phyloP scores from a whole-genome alignment of 257 asterid species.

The Lithospermum erythrorhizon region DNA sequence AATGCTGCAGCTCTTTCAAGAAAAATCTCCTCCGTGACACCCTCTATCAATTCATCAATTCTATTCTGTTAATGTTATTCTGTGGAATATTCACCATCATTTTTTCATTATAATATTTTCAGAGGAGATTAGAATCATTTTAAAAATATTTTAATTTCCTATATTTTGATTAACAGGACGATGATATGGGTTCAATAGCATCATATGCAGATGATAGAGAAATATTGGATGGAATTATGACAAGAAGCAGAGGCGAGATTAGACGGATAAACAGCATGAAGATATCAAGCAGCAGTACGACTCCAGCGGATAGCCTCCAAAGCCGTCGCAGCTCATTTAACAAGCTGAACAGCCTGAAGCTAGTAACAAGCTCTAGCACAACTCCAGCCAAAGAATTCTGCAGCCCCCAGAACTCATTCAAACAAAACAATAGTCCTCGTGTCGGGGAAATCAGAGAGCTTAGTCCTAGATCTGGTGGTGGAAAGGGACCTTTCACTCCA shows the following conservation, averaged over 20 bases:
- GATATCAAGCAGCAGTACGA: neutral
- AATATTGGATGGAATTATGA: slow-evolving; percentile 6
- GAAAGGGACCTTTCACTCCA: slow-evolving; percentile 15
- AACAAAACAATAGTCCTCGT: neutral
- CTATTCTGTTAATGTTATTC: too few species aligned
- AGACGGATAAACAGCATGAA: neutral
- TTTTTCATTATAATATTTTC: too few species aligned
- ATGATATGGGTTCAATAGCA: neutral
- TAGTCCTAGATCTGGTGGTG: slow-evolving; percentile 2
- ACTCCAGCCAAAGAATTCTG: neutral
- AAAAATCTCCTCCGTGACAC: too few species aligned
- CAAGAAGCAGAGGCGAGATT: slow-evolving; percentile 7
- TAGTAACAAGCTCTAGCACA: neutral
- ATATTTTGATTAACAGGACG: neutral
- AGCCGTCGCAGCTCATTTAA: slow-evolving; percentile 6
- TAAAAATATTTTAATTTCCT: too few species aligned
- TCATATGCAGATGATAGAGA: neutral
- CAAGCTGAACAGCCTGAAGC: slow-evolving; percentile 12
- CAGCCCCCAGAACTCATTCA: neutral
- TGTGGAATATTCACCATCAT: too few species aligned
- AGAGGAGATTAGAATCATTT: too few species aligned
- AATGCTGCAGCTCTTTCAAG: too few species aligned
- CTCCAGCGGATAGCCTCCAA: slow-evolving; percentile 3
- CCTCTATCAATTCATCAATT: too few species aligned
- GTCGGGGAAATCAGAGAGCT: neutral